Evolutionary conservation across 495 filamentous ascomycete species (phyloP), one percentile per base, ranked within the genome.

Genomic region (Aspergillus egyptiacus): DNA sequence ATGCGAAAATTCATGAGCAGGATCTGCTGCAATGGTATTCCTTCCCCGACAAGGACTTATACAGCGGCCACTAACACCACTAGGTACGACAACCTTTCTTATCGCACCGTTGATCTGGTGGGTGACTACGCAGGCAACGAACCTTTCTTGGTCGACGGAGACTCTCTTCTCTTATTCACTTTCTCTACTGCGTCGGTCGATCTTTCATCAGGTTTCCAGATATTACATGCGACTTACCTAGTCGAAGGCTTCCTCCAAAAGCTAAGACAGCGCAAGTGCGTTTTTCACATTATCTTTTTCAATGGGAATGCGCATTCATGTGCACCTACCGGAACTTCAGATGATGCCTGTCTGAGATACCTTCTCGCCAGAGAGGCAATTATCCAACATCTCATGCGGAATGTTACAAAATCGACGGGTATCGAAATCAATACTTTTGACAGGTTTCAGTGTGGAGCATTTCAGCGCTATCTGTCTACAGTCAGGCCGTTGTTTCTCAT

Each of bases 61-160:
- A n/a, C n/a, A n/a, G n/a, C n/a, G n/a, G n/a, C n/a, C n/a, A n/a
- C n/a, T n/a, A n/a, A n/a, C n/a, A n/a, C n/a, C n/a, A n/a, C n/a
- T n/a, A 65, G 61, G 58, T 61, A 56, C 32, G 45, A 54, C 14
- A 14, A 11, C 13, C 49, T 61, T 8, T 6, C 36, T 18, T 51
- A 59, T 14, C 56, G 60, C 11, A 57, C 51, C 3, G 35, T 69
- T 0, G 66, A 69, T 32, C 62, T 67, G 1, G 57, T 69, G 2
- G 84, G 86, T 2, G 86, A 90, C 56, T 89, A 85, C 63, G 82
- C 82, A 8, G 86, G 86, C 13, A 71, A 76, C 37, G 85, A 87
- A 49, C 69, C 81, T 1, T 89, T 89, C 63, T 59, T 86, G 7
- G 70, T 91, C 31, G 82, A 91, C 51, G 86, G 85, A 2, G 86